A percentile compares a stretch with the other conserved stretches of the same genome.
Conservation (phyloP, 2,329 filamentous ascomycete species). For the Clarireedia hainanense region DNA sequence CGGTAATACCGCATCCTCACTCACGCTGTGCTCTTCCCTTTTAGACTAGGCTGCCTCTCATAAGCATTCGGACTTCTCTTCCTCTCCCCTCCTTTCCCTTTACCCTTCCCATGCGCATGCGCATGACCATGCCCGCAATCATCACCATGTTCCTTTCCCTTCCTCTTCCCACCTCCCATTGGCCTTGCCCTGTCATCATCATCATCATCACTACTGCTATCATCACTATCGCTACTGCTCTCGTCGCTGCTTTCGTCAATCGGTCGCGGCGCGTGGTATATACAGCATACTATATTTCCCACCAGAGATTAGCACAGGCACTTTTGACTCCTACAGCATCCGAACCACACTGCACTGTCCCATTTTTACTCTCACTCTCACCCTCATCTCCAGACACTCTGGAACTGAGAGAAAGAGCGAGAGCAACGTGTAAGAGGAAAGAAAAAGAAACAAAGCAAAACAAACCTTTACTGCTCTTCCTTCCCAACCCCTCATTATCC, state of each 20-base stretch:
- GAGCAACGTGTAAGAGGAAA: not conserved
- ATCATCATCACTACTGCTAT: slow-evolving; percentile 32
- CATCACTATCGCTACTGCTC: slow-evolving; percentile 49
- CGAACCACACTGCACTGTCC: not conserved
- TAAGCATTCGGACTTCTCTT: slow-evolving; percentile 73
- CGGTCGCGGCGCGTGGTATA: slow-evolving; percentile 81
- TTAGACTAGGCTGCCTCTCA: slow-evolving; percentile 62
- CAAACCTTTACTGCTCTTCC: slow-evolving; percentile 87
- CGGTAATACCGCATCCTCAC: not conserved
- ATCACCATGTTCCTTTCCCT: slow-evolving; percentile 33
- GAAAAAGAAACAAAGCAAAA: not conserved
- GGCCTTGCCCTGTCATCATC: slow-evolving; percentile 39
- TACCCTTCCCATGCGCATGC: slow-evolving; percentile 32
- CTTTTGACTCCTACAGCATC: too few relatives aligned
- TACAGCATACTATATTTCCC: slow-evolving; percentile 74
- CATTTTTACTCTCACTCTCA: not conserved
- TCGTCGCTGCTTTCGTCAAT: slow-evolving; percentile 77
- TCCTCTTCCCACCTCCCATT: slow-evolving; percentile 27
- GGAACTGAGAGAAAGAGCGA: not conserved
- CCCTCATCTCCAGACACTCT: not conserved
- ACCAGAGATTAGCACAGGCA: not conserved
- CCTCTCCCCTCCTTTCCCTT: slow-evolving; percentile 33
- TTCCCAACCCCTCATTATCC: slow-evolving; percentile 90
- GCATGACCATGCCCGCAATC: slow-evolving; percentile 35
- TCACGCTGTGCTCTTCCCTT: slow-evolving; percentile 19